Base-by-base conservation (phyloP, 352 stramenopile species). In the Phytophthora fragariaefolia region DNA sequence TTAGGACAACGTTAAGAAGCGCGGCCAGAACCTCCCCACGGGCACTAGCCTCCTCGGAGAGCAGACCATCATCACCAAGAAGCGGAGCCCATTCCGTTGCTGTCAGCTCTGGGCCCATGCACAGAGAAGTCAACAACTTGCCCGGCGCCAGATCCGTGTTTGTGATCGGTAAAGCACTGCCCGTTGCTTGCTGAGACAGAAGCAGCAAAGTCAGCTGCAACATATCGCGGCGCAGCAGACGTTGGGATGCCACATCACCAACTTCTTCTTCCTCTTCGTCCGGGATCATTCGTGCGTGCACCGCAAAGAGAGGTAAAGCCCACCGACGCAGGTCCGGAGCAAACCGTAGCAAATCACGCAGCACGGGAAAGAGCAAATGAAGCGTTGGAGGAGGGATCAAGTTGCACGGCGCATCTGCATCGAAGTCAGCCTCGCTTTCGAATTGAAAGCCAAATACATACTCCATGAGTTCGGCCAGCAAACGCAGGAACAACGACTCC, bases 261-360 rank as follows among this genome's bases (percentile, higher is more conserved):
- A 96, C 79, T 66, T 96, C 89, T 61, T 95, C 87, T 28, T 96
- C 89, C 18, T 96, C 89, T 36, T 96, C 89, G 24, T 94, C 83
- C 9, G 84, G 83, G 48, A 96, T 96, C 83, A 95, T 95, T n/a
- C 74, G 82, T 15, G 80, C 85, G 32, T 96, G 87, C 9, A 82
- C 83, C 5, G 87, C 85, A 65, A 95, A 89, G 9, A 96, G 74
- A 55, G 85, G 83, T 56, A 95, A 54, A 13, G 73, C 68, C 85
- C 85, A 95, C 22, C 85, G 81, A 3, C 87, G 81, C 46, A 93
- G 63, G 4, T 79, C 66, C 22, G 77, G 81, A 6, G 76, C 74
- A 40, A 81, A 71, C 23, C 73, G 70, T 26, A 95, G 67, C 47
- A 95, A 49, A 18, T 66, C 68, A 22, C 74, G 75, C n/a, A 95